These are phyloP conservation scores for Agrocybe chaxingu DNA, from an alignment of 768 basidiomycete species.

Conservation along the genomic window DNA sequence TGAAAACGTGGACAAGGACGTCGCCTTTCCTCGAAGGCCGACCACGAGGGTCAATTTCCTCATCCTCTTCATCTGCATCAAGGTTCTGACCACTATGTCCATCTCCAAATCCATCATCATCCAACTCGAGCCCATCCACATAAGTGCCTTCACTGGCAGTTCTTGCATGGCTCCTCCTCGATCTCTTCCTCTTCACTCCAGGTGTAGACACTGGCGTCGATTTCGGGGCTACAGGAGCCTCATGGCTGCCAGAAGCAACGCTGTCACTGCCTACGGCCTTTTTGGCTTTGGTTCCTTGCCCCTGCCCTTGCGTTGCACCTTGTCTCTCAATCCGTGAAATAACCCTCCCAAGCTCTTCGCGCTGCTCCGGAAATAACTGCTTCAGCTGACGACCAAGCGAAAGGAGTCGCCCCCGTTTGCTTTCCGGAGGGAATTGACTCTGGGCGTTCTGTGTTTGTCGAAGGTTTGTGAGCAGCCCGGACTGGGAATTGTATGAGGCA, in stretches of 20 bases:
- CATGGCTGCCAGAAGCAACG: conserved; percentile 4
- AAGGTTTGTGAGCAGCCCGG: conserved; percentile 7
- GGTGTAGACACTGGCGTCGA: conserved; percentile 9
- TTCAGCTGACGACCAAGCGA: conserved; percentile 55
- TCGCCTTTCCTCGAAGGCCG: conserved; percentile 28
- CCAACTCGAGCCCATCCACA: conserved; percentile 12
- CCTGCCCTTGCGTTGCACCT: neutral
- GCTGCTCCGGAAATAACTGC: conserved; percentile 54
- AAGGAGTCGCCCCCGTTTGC: conserved; percentile 42
- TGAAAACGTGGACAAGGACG: conserved; percentile 43
- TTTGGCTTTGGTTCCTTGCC: conserved; percentile 10
- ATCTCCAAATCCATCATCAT: conserved; percentile 9
- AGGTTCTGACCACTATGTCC: neutral
- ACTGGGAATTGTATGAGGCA: conserved; percentile 8
- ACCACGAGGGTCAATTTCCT: conserved; percentile 33
- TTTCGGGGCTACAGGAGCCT: conserved; percentile 1
- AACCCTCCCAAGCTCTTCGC: conserved; percentile 22
- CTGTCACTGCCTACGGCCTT: conserved; percentile 3
- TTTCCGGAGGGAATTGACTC: conserved; percentile 13
- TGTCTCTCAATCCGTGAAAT: conserved; percentile 21
- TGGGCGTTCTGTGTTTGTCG: neutral
- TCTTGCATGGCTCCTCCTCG: conserved; percentile 17
- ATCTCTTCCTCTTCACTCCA: conserved; percentile 13
- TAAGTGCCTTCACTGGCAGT: conserved; percentile 16
- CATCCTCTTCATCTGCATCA: conserved; percentile 26